phyloP scores from a whole-genome alignment of 1,284 basidiomycete genomes.

The Sporisorium scitamineum region DNA sequence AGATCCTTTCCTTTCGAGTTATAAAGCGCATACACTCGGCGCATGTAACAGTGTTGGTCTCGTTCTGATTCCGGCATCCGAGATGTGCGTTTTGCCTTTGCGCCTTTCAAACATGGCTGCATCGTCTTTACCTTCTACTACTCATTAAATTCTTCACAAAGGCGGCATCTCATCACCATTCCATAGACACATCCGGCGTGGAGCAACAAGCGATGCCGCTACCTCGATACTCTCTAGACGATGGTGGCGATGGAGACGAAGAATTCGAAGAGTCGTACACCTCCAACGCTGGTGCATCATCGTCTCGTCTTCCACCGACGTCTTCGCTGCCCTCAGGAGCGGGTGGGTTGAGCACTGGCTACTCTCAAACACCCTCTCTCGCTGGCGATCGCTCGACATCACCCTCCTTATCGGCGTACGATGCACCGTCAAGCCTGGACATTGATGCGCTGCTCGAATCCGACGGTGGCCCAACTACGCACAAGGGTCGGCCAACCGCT shows the following conservation, averaged over 20 bases:
- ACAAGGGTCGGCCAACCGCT: neutral
- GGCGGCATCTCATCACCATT: neutral
- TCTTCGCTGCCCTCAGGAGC: neutral
- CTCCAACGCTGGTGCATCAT: slow-evolving; percentile 15
- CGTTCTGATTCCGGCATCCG: slow-evolving; percentile 25
- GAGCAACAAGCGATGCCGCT: slow-evolving; percentile 36
- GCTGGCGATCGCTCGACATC: slow-evolving; percentile 3
- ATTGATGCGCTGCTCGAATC: slow-evolving; percentile 28
- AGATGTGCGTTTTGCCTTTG: slow-evolving; percentile 9
- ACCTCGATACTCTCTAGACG: slow-evolving; percentile 42
- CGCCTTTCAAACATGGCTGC: neutral
- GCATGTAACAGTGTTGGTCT: no score
- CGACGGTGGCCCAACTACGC: neutral
- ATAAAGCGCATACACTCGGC: no score
- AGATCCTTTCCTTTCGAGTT: no score
- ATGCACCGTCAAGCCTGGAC: slow-evolving; percentile 27
- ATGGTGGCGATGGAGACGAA: slow-evolving; percentile 34
- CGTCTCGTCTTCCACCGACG: slow-evolving; percentile 12
- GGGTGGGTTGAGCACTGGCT: slow-evolving; percentile 1
- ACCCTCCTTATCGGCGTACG: slow-evolving; percentile 9
- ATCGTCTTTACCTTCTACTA: neutral
- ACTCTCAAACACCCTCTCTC: slow-evolving; percentile 7
- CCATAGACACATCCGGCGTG: no score
- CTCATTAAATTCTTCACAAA: neutral
- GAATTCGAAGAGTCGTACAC: slow-evolving; percentile 32